Percentiles rank a stretch among this genome's conserved stretches.
phyloP scores from a whole-genome alignment of 352 stramenopile genomes.

The Phytophthora melonis region DNA sequence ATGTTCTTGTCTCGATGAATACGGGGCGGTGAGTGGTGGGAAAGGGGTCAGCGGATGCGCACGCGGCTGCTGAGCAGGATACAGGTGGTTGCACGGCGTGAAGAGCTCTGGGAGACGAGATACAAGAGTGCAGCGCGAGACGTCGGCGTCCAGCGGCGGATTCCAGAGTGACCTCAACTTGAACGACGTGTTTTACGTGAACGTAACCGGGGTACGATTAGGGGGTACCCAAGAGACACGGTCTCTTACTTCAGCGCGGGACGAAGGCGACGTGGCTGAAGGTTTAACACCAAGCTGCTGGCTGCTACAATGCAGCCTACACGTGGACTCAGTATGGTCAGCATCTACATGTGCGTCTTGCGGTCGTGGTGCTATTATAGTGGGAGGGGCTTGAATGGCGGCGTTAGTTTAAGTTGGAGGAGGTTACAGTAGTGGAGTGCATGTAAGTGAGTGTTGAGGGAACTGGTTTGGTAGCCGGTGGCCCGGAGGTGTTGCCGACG shows the following conservation, averaged over 20 bases:
- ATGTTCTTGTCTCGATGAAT: conserved; percentile 15
- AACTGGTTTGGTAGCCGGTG: not conserved
- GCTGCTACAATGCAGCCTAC: too few relatives aligned
- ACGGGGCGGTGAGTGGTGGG: not conserved
- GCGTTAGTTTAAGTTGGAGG: not conserved
- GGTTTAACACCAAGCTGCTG: not conserved
- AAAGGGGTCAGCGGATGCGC: not conserved
- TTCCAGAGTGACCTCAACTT: conserved; percentile 35
- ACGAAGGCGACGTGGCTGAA: not conserved
- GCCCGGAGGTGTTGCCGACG: not conserved
- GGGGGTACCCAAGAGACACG: not conserved
- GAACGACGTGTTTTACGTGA: conserved; percentile 33
- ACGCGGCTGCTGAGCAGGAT: not conserved
- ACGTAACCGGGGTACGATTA: not conserved
- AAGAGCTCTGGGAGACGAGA: not conserved
- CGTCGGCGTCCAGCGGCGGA: not conserved
- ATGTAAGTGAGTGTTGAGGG: too few relatives aligned
- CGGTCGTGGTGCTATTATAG: not conserved
- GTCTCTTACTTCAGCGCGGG: not conserved
- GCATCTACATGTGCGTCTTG: not conserved
- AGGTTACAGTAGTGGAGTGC: too few relatives aligned
- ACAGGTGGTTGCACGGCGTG: not conserved
- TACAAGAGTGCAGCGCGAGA: not conserved
- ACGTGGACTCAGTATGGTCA: not conserved
- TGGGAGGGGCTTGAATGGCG: not conserved